Evolutionary conservation across 2,329 filamentous ascomycete genomes (phyloP).

Genomic region (Dactylonectria macrodidyma): DNA sequence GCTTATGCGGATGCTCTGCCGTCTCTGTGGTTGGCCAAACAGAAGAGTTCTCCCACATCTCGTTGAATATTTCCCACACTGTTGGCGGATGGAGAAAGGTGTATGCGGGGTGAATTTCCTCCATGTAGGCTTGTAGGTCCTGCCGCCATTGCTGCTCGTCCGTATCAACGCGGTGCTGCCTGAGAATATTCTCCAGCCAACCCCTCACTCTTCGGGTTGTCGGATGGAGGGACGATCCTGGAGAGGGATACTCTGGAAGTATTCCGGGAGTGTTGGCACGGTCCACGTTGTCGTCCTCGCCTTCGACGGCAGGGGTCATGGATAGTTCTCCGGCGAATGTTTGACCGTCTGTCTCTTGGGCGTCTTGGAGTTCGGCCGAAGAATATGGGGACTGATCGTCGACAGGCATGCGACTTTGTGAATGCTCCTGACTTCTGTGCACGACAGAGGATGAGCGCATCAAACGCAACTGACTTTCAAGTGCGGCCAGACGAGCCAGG

Average conservation of each 20-base stretch:
- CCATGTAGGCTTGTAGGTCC: slow-evolving; percentile 34
- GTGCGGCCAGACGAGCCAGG: slow-evolving; percentile 19
- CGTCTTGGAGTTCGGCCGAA: slow-evolving; percentile 22
- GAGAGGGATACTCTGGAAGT: slow-evolving; percentile 13
- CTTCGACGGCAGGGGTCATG: slow-evolving; percentile 32
- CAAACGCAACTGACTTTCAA: slow-evolving; percentile 26
- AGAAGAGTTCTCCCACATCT: slow-evolving; percentile 35
- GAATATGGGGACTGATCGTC: slow-evolving; percentile 22
- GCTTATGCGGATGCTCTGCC: slow-evolving; percentile 14
- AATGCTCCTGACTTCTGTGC: neutral
- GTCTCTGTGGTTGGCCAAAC: slow-evolving; percentile 18
- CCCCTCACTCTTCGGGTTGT: slow-evolving; percentile 13
- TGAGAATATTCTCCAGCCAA: slow-evolving; percentile 31
- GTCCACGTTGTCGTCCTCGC: slow-evolving; percentile 22
- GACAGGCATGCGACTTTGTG: neutral
- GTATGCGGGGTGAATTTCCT: slow-evolving; percentile 35
- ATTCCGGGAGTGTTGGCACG: slow-evolving; percentile 6
- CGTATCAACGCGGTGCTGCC: slow-evolving; percentile 24
- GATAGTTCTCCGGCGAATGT: slow-evolving; percentile 39
- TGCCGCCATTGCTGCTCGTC: slow-evolving; percentile 33
- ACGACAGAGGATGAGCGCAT: slow-evolving; percentile 14
- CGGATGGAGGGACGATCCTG: slow-evolving; percentile 24
- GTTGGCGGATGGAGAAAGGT: slow-evolving; percentile 29
- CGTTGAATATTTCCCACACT: slow-evolving; percentile 35
- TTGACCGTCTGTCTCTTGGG: slow-evolving; percentile 35